These are phyloP conservation scores for Scedosporium apiospermum DNA, from an alignment of 2,329 filamentous ascomycete genomes.

Conservation along the genomic window DNA sequence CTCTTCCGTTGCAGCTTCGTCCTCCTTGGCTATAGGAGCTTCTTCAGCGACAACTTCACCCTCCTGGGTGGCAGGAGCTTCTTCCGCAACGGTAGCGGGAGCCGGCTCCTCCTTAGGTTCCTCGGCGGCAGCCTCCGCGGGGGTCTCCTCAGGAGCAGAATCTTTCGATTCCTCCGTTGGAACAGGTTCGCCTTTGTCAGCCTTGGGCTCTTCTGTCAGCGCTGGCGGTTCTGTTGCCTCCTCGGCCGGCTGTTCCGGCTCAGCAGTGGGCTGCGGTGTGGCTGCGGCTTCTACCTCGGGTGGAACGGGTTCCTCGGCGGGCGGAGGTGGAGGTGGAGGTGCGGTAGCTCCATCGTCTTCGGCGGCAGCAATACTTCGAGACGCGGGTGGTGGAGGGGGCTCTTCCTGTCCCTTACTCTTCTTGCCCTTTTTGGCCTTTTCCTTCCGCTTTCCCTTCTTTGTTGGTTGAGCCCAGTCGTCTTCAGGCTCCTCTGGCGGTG, in stretches of 20 bases:
- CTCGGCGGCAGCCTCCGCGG: neutral
- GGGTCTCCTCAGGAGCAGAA: neutral
- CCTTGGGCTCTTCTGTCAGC: neutral
- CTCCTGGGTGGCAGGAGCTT: neutral
- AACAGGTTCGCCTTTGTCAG: neutral
- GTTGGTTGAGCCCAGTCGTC: neutral
- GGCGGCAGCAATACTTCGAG: neutral
- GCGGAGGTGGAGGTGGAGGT: conserved; percentile 3
- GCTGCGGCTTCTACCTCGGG: conserved; percentile 2
- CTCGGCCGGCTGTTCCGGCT: neutral
- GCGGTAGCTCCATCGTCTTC: neutral
- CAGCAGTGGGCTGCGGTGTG: neutral
- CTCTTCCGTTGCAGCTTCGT: too few relatives aligned
- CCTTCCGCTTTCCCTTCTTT: conserved; percentile 3
- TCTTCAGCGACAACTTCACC: neutral
- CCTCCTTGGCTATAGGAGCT: neutral
- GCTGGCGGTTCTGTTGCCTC: conserved; percentile 2
- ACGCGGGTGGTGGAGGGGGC: neutral
- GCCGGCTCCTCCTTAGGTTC: neutral
- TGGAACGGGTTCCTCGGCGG: neutral
- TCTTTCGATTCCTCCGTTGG: neutral
- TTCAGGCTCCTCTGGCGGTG: neutral
- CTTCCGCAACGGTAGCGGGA: neutral
- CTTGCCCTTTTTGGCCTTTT: conserved; percentile 3
- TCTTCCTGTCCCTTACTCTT: conserved; percentile 2